These are phyloP conservation scores for Epithemia pelagica DNA, from an alignment of 108 stramenopile species.

Conservation along the genomic window DNA sequence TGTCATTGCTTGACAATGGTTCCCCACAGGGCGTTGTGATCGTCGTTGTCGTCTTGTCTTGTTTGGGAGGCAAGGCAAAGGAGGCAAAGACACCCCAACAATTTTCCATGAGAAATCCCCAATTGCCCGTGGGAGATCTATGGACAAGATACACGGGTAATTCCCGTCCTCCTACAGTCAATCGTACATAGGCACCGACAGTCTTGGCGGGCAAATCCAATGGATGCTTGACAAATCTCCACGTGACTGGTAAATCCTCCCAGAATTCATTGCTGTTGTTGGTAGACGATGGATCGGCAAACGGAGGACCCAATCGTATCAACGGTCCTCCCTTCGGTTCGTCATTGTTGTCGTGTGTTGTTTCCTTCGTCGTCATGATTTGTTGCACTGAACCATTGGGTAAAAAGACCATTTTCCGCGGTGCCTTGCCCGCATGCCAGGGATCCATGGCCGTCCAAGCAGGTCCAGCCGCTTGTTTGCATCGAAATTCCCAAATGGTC, in stretches of 20 bases:
- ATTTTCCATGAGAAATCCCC: slow-evolving; percentile 51
- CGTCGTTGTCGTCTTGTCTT: not conserved
- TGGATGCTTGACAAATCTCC: slow-evolving; percentile 35
- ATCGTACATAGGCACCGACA: slow-evolving; percentile 36
- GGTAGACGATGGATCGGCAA: not conserved
- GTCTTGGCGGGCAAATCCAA: slow-evolving; percentile 37
- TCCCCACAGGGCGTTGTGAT: not conserved
- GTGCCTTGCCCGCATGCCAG: slow-evolving; percentile 26
- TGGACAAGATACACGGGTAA: slow-evolving; percentile 46
- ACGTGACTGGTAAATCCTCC: slow-evolving; percentile 2
- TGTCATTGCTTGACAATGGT: not conserved
- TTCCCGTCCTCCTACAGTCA: slow-evolving; percentile 42
- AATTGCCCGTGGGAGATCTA: slow-evolving; percentile 40
- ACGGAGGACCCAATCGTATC: not conserved
- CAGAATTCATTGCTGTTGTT: not conserved
- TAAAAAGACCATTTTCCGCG: slow-evolving; percentile 31
- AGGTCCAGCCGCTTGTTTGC: slow-evolving; percentile 5
- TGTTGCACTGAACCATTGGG: slow-evolving; percentile 32
- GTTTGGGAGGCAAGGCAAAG: slow-evolving; percentile 26
- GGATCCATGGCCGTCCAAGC: slow-evolving; percentile 45
- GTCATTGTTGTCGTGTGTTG: not conserved
- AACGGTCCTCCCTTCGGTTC: not conserved
- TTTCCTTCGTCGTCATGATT: not conserved
- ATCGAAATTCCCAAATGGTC: slow-evolving; percentile 38
- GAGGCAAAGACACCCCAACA: slow-evolving; percentile 52